A percentile compares a stretch with the other conserved stretches of the same genome.
phyloP scores from a whole-genome alignment of 257 asterid species.

The Cynanchum wilfordii region DNA sequence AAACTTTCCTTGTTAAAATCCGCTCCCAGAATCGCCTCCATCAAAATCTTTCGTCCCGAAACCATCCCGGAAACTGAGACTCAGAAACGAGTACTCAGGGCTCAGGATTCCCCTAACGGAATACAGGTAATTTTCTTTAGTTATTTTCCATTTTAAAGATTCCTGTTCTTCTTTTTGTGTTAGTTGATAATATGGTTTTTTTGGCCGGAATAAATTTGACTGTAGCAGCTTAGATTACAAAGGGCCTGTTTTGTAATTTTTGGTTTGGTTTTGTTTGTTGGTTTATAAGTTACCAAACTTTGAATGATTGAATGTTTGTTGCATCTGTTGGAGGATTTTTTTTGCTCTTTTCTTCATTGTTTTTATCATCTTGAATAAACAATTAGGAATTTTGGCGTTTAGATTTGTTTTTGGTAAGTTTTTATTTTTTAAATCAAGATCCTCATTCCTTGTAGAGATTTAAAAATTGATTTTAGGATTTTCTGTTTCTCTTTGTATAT shows the following conservation, averaged over 20 bases:
- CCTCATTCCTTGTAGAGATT: no score
- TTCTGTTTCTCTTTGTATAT: no score
- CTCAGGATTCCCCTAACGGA: slow-evolving; percentile 80
- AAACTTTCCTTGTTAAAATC: slow-evolving; percentile 55
- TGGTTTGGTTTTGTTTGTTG: neutral
- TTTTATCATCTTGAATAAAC: neutral
- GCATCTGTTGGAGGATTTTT: neutral
- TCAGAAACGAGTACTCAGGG: slow-evolving; percentile 63
- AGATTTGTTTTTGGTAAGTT: neutral
- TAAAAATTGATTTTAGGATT: no score
- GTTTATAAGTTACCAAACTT: neutral
- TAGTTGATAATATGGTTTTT: neutral
- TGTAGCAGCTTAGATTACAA: neutral
- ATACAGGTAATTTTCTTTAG: slow-evolving; percentile 53
- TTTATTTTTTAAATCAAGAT: neutral
- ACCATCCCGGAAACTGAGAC: slow-evolving; percentile 52
- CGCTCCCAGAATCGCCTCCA: slow-evolving; percentile 71
- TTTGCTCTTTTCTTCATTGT: neutral
- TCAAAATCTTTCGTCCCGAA: slow-evolving; percentile 55
- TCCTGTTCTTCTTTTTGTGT: neutral
- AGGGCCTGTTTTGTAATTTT: neutral
- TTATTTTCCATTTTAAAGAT: neutral
- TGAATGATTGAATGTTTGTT: slow-evolving; percentile 8
- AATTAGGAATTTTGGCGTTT: neutral
- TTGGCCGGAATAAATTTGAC: neutral